Base-by-base conservation (phyloP, 2,329 filamentous ascomycete genomes). In the Fusarium mangiferae region DNA sequence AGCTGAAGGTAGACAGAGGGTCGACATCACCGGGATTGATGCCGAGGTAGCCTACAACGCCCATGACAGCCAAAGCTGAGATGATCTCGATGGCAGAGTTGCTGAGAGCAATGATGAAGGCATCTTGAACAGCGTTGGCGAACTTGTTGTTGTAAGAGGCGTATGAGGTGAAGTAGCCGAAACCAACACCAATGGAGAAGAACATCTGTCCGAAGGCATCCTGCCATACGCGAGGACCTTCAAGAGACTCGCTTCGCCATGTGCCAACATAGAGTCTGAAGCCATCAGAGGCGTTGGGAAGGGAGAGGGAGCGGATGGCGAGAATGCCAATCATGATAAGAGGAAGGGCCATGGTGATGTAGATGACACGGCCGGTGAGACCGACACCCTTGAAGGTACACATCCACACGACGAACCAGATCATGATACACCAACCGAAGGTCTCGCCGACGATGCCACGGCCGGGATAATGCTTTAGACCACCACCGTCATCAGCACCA, bases 381-480 rank as follows among this genome's bases (percentile, higher is more conserved):
- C 86, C 86, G 20, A 90, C 86, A 18, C 89, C 86, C 61, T 87
- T 87, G 77, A 89, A 88, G 72, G 89, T 88, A 65, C 87, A 88
- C 26, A 90, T 74, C 87, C 88, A 89, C 38, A 90, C 84, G 10
- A 89, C 60, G 74, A 89, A 86, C 87, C 87, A 89, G 62, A 87
- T 85, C 70, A 90, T 89, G 24, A 85, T 81, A 30, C 81, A 84
- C 88, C 88, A 89, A 2, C 85, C 86, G 1, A 87, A 86, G 0
- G 86, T 87, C 75, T 90, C 88, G 0, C 86, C 87, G 4, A 89
- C 77, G 12, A 90, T 76, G 0, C 79, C 81, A 4, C 81, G 77
- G 1, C 82, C 82, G 0, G 84, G 83, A 61, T 89, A 89, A 1
- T 49, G 49, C 48, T 55, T 63, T 12, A 76, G 6, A 7, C 63